Evolutionary conservation across 106 monocot species (phyloP).

Genomic region (Agapanthus africanus): DNA sequence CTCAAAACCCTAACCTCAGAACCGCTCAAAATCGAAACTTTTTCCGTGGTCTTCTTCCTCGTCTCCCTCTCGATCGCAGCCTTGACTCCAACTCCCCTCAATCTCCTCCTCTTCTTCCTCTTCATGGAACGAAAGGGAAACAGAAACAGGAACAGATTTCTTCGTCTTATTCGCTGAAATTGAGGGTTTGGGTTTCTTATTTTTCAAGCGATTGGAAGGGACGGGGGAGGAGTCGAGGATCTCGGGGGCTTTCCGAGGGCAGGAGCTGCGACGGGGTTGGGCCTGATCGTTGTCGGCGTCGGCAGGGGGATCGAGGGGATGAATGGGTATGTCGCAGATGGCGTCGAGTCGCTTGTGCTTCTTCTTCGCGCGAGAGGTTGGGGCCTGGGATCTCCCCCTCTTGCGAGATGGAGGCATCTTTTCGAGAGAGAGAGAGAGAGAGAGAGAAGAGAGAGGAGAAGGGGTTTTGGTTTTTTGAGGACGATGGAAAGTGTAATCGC

Average conservation of each 20-base stretch:
- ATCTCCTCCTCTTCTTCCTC: constrained; percentile 17
- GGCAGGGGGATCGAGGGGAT: too few species aligned
- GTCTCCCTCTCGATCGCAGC: constrained; percentile 34
- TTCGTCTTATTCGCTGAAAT: constrained; percentile 1
- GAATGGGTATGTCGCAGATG: constrained; percentile 44
- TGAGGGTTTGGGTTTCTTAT: constrained; percentile 21
- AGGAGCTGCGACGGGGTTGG: constrained; percentile 56
- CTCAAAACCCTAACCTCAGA: too few species aligned
- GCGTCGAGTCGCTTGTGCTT: constrained; percentile 84
- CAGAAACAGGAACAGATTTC: background rate
- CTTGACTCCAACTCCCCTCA: constrained; percentile 49
- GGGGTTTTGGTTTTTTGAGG: too few species aligned
- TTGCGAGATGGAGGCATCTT: too few species aligned
- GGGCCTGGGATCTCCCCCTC: too few species aligned
- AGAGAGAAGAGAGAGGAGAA: too few species aligned
- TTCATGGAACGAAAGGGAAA: background rate
- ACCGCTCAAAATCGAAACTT: too few species aligned
- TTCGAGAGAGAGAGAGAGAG: too few species aligned
- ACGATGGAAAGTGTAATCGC: too few species aligned
- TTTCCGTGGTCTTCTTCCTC: too few species aligned
- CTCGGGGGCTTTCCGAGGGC: constrained; percentile 50
- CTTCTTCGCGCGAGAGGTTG: constrained; percentile 35
- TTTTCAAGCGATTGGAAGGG: too few species aligned
- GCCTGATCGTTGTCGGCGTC: constrained; percentile 7
- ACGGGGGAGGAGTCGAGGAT: constrained; percentile 69